phyloP scores from a whole-genome alignment of 208 protist species.

The Kentomonas sorsogonicus region DNA sequence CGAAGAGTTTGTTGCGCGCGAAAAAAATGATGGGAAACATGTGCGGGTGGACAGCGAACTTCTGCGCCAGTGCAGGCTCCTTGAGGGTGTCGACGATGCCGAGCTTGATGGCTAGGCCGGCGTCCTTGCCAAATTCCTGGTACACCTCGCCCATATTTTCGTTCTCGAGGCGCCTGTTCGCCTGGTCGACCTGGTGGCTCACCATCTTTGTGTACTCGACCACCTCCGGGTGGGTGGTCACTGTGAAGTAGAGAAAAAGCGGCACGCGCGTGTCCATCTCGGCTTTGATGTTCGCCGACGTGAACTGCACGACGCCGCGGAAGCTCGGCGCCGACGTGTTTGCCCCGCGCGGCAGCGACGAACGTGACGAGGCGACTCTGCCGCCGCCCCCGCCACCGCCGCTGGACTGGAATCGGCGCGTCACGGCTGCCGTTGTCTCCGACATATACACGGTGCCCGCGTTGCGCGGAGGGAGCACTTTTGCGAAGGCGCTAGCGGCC shows the following conservation, averaged over 20 bases:
- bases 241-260: conserved; percentile 79
- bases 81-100: conserved; percentile 72
- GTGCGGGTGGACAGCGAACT: conserved; percentile 69
- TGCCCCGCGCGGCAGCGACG: neutral
- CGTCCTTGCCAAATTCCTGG: conserved; percentile 73
- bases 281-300: conserved; percentile 56
- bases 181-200: conserved; percentile 59
- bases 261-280: conserved; percentile 76
- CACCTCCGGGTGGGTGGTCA: conserved; percentile 69
- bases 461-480: too few species aligned
- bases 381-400: neutral
- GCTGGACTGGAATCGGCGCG: neutral
- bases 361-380: neutral
- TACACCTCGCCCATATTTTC: conserved; percentile 49
- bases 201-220: conserved; percentile 56
- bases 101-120: conserved; percentile 78
- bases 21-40: conserved; percentile 86
- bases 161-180: conserved; percentile 45
- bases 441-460: too few species aligned
- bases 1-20: conserved; percentile 52
- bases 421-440: too few species aligned
- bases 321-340: neutral
- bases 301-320: conserved; percentile 64
- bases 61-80: conserved; percentile 50
- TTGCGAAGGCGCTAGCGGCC: too few species aligned